Conservation (phyloP, 2,329 filamentous ascomycete genomes). For the Pestalotiopsis sp. region DNA sequence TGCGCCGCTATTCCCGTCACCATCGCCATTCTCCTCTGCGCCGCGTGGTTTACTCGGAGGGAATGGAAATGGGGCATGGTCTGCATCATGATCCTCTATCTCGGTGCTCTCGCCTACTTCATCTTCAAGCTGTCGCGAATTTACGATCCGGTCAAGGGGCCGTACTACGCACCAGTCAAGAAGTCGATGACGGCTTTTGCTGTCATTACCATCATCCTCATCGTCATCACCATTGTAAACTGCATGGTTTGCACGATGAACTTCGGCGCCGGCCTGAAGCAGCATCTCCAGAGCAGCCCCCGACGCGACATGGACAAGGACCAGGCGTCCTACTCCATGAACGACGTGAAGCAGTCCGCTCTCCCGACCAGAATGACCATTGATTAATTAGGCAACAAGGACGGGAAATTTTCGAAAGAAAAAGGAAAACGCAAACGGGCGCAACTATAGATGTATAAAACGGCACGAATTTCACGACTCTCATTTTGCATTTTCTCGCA, state of each 20-base stretch:
- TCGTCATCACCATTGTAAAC: conserved; percentile 85
- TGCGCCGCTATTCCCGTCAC: conserved; percentile 90
- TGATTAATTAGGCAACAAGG: conserved; percentile 43
- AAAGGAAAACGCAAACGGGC: neutral
- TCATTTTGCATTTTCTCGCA: conserved; percentile 17
- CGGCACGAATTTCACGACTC: conserved; percentile 17
- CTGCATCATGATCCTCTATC: conserved; percentile 79
- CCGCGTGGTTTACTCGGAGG: conserved; percentile 81
- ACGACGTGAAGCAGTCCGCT: conserved; percentile 57
- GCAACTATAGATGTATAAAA: conserved; percentile 17
- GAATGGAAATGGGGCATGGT: conserved; percentile 83
- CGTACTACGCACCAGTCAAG: conserved; percentile 75
- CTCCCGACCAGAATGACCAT: conserved; percentile 63
- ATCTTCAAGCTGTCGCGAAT: conserved; percentile 98
- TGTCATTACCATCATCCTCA: conserved; percentile 85
- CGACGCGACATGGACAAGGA: conserved; percentile 55
- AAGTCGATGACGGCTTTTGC: conserved; percentile 92
- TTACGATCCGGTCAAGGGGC: conserved; percentile 67
- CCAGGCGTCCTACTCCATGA: conserved; percentile 56
- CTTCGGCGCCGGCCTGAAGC: conserved; percentile 87
- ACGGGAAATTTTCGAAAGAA: neutral
- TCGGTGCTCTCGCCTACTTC: conserved; percentile 91
- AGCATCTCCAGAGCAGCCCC: conserved; percentile 68
- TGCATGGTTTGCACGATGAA: conserved; percentile 87
- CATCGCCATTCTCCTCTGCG: conserved; percentile 82